Evolutionary conservation across 192 early-diverging fungal genomes (phyloP).

Genomic region (Borealophlyctis nickersoniae): DNA sequence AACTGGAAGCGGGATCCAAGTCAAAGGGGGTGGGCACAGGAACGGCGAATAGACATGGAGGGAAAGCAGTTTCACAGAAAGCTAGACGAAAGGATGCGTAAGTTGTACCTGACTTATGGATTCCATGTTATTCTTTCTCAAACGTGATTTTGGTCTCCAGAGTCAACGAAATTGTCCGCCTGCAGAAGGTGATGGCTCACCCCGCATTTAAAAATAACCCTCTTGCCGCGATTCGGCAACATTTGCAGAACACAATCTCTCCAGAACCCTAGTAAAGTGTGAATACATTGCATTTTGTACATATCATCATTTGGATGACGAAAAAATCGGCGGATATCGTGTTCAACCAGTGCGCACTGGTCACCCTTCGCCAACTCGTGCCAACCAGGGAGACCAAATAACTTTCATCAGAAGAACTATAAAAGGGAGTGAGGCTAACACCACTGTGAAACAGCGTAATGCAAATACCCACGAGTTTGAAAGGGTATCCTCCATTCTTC

Average conservation of each 20-base stretch:
- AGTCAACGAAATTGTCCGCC: conserved; percentile 65
- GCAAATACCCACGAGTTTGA: conserved; percentile 30
- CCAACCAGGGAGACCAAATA: too few species aligned
- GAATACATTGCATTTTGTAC: too few species aligned
- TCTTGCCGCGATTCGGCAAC: conserved; percentile 67
- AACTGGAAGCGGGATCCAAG: background rate
- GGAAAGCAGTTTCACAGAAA: conserved; percentile 35
- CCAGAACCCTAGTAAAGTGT: too few species aligned
- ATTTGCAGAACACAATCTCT: conserved; percentile 74
- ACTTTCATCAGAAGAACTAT: too few species aligned
- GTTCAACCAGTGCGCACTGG: too few species aligned
- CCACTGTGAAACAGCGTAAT: too few species aligned
- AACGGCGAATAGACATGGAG: background rate
- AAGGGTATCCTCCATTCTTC: conserved; percentile 75
- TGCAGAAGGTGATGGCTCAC: conserved; percentile 70
- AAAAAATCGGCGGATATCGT: too few species aligned
- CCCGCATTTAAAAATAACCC: conserved; percentile 69
- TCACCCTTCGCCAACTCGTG: too few species aligned
- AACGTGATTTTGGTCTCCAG: conserved; percentile 22
- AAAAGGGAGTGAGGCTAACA: too few species aligned
- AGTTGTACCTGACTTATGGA: conserved; percentile 5
- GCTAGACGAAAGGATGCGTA: conserved; percentile 61
- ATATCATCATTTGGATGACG: too few species aligned
- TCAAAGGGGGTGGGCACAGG: background rate
- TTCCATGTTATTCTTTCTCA: background rate